A percentile compares a stretch with the other conserved stretches of the same genome.
Evolutionary conservation across 1,284 basidiomycete genomes (phyloP).

Genomic region (Sanguinoderma infundibulare): DNA sequence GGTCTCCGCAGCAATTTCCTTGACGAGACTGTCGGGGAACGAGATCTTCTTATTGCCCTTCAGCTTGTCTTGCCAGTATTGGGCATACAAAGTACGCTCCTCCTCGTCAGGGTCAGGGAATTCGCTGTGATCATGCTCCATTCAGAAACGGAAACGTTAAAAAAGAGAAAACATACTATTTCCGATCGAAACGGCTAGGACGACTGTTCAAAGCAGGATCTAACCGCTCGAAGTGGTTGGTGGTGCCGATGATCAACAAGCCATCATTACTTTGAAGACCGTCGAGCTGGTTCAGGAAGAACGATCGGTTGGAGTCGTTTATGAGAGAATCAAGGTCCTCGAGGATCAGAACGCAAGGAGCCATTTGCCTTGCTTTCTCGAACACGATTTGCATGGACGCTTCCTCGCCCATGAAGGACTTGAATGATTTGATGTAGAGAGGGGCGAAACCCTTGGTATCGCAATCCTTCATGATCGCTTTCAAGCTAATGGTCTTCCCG

Average conservation of each 20-base stretch:
- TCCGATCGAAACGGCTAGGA: conserved; percentile 84
- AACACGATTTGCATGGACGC: conserved; percentile 67
- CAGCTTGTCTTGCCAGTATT: conserved; percentile 82
- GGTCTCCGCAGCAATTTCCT: conserved; percentile 63
- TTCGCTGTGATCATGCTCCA: conserved; percentile 41
- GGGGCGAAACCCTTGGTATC: conserved; percentile 61
- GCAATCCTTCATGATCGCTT: conserved; percentile 74
- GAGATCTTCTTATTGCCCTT: conserved; percentile 58
- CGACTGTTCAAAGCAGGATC: conserved; percentile 77
- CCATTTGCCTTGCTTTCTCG: conserved; percentile 62
- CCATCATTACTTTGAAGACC: conserved; percentile 80
- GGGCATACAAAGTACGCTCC: conserved; percentile 67
- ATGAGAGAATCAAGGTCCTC: conserved; percentile 86
- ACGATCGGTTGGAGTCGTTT: conserved; percentile 76
- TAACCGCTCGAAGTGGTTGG: conserved; percentile 81
- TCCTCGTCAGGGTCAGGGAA: conserved; percentile 69
- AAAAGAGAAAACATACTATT: conserved; percentile 59
- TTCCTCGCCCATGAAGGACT: conserved; percentile 69
- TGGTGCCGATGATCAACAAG: conserved; percentile 77
- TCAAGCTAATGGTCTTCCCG: conserved; percentile 84
- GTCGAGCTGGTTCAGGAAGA: conserved; percentile 86
- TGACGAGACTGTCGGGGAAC: conserved; percentile 67
- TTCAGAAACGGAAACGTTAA: not conserved
- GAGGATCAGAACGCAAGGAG: conserved; percentile 78
- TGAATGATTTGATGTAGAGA: conserved; percentile 80